Evolutionary conservation across 1,284 basidiomycete species (phyloP).

Genomic region (Chalciporus sp.): DNA sequence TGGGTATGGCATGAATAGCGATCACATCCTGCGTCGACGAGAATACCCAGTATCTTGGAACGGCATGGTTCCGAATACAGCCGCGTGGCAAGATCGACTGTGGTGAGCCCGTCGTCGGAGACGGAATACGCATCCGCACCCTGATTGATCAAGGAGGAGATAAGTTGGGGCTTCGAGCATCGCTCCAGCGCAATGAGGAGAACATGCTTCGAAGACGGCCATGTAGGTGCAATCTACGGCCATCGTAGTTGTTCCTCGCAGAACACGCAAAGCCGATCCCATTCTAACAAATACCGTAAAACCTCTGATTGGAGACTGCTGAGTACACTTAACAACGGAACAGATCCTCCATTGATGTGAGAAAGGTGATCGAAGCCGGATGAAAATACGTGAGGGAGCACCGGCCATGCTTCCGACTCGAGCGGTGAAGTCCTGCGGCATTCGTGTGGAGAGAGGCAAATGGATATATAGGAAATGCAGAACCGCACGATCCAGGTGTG

Average conservation of each 20-base stretch:
- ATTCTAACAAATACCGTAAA: not conserved
- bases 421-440: not conserved
- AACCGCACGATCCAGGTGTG: not conserved
- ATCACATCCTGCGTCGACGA: too few species aligned
- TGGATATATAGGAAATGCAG: constrained; percentile 6
- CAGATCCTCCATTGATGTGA: not conserved
- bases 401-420: not conserved
- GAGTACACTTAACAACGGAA: constrained; percentile 3
- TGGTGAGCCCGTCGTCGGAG: too few species aligned
- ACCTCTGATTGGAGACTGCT: not conserved
- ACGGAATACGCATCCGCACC: not conserved
- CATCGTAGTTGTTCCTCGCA: not conserved
- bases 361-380: constrained; percentile 9
- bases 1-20: too few species aligned
- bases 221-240: not conserved
- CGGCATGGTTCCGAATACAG: too few species aligned
- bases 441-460: not conserved
- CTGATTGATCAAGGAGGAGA: not conserved
- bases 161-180: too few species aligned
- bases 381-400: constrained; percentile 6
- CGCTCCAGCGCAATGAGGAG: too few species aligned
- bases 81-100: not conserved
- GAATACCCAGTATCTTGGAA: too few species aligned
- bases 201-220: not conserved
- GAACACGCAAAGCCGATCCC: constrained; percentile 2